phyloP scores from a whole-genome alignment of 2,329 filamentous ascomycete genomes.

The Sporothrix variecibatus region DNA sequence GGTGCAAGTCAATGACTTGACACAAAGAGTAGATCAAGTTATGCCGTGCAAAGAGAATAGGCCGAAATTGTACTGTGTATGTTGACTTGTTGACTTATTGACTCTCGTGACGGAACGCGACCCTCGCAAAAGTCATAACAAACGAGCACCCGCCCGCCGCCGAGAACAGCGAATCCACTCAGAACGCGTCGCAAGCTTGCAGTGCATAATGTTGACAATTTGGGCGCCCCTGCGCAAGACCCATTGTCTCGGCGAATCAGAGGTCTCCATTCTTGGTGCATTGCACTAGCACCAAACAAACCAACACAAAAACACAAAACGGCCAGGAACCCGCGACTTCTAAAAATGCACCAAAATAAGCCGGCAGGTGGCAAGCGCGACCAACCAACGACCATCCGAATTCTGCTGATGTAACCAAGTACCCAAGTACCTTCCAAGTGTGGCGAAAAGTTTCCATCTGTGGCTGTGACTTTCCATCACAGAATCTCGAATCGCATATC shows the following conservation, averaged over 20 bases:
- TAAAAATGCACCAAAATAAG: not conserved
- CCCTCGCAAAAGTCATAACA: not conserved
- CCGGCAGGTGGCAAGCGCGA: not conserved
- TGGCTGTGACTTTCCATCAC: conserved; percentile 5
- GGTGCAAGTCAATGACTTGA: not conserved
- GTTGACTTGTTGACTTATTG: not conserved
- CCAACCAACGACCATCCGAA: not conserved
- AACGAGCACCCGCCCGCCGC: not conserved
- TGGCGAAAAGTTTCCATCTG: conserved; percentile 21
- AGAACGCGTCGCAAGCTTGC: conserved; percentile 19
- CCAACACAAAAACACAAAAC: not conserved
- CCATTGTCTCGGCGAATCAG: conserved; percentile 13
- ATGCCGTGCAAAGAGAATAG: not conserved
- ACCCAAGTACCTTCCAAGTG: not conserved
- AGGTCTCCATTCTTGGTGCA: not conserved
- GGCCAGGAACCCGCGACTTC: conserved; percentile 17
- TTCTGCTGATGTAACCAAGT: conserved; percentile 13
- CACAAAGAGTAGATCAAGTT: not conserved
- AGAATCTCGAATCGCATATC: not conserved
- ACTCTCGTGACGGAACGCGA: conserved; percentile 5
- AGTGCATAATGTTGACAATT: conserved; percentile 28
- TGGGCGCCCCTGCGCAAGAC: conserved; percentile 11
- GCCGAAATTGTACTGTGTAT: not conserved
- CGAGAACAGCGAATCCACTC: not conserved
- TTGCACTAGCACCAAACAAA: conserved; percentile 16